Evolutionary conservation across 371 early-diverging fungal species (phyloP).

Genomic region (Mucor ambiguus): DNA sequence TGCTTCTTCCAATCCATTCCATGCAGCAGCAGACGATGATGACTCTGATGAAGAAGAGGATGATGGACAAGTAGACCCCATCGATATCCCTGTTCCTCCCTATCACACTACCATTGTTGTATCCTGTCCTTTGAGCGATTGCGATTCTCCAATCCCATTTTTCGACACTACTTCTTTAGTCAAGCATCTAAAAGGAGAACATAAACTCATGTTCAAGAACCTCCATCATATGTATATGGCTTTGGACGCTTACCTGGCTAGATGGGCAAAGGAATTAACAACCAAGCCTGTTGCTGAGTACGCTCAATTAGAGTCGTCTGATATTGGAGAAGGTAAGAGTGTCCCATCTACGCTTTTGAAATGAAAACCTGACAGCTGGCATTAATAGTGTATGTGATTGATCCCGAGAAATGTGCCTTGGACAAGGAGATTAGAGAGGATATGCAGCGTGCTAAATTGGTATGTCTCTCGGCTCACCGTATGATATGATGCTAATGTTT

Average conservation of each 20-base stretch:
- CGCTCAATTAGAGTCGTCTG: constrained; percentile 10
- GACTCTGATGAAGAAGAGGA: constrained; percentile 50
- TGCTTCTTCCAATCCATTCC: constrained; percentile 12
- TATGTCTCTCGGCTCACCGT: constrained; percentile 15
- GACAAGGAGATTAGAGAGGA: constrained; percentile 75
- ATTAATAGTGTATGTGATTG: constrained; percentile 57
- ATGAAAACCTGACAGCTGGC: not conserved
- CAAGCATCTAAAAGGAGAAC: constrained; percentile 68
- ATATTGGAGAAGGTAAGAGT: not conserved
- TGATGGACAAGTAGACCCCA: constrained; percentile 46
- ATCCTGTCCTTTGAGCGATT: constrained; percentile 56
- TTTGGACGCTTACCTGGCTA: constrained; percentile 74
- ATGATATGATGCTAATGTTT: not conserved
- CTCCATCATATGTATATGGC: constrained; percentile 82
- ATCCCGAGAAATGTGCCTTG: constrained; percentile 56
- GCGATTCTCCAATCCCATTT: constrained; percentile 56
- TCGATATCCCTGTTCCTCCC: constrained; percentile 55
- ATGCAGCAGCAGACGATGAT: constrained; percentile 40
- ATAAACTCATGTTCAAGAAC: constrained; percentile 70
- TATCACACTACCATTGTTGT: constrained; percentile 66
- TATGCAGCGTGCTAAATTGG: constrained; percentile 77
- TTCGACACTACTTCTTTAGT: constrained; percentile 69
- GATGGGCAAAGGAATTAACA: constrained; percentile 65
- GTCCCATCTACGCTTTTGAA: not conserved
- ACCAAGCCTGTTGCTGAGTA: constrained; percentile 34